Conservation (phyloP, 441 rosid genomes). For the Aquilaria agallochum region DNA sequence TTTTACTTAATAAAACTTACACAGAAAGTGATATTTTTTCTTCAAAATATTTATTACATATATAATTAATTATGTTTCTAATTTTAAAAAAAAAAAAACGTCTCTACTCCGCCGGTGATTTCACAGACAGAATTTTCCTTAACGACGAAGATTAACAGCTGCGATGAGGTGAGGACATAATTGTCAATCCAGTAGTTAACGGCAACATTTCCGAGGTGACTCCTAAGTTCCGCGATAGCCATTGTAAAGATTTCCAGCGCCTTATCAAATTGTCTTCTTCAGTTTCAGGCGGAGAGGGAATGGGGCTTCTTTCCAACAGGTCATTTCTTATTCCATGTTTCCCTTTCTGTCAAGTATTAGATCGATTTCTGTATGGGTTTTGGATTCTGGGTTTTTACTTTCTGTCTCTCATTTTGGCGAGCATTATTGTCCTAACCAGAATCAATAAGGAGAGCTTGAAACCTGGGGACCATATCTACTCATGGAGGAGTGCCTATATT, state of each 20-base stretch:
- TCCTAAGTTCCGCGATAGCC: not conserved
- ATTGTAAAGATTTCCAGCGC: not conserved
- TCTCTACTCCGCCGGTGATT: too few species aligned
- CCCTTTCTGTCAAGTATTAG: not conserved
- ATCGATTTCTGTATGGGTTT: not conserved
- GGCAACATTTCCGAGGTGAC: not conserved
- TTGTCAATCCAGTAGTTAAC: slow-evolving; percentile 4
- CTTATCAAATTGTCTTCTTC: not conserved
- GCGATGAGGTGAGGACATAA: not conserved
- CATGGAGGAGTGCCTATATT: slow-evolving; percentile 68
- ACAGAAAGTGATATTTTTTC: too few species aligned
- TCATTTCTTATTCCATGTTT: slow-evolving; percentile 4
- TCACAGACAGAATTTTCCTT: not conserved
- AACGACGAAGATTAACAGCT: slow-evolving; percentile 2
- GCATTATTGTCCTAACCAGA: slow-evolving; percentile 21
- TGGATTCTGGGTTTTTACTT: not conserved
- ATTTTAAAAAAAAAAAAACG: too few species aligned
- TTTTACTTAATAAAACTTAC: too few species aligned
- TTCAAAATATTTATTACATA: too few species aligned
- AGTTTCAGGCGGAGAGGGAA: slow-evolving; percentile 10
- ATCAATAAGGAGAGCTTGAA: slow-evolving; percentile 39
- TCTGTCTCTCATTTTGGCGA: slow-evolving; percentile 3
- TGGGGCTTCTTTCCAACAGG: slow-evolving; percentile 96
- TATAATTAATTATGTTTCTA: too few species aligned
- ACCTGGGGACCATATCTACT: slow-evolving; percentile 70